Base-by-base conservation (phyloP, 2,329 filamentous ascomycete species). In the Cladobotryum mycophilum region DNA sequence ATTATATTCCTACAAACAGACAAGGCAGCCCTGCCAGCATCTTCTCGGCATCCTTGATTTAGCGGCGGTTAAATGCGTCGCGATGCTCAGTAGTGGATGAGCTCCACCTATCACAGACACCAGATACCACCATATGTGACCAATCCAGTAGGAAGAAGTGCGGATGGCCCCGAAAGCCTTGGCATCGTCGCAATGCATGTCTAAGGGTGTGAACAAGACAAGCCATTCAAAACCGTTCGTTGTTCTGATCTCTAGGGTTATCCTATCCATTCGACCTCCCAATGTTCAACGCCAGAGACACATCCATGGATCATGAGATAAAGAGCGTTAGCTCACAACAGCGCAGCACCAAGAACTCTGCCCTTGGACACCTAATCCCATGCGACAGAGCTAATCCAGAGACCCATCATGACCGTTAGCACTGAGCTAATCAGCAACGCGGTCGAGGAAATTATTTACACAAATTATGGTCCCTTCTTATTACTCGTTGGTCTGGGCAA, bases 61-160 rank as follows among this genome's bases (percentile, higher is more conserved):
- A 53, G 51, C 47, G 51, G 51, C 51, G 47, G 51, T 41, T 52
- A 49, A 52, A 37, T 52, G 51, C 51, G 51, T 50, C 15, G 25
- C 44, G 25, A 42, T 35, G 15, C 15, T 37, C 36, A 25, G 47
- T 53, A 53, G 51, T 53, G 47, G 41, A 41, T 18, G 34, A 11
- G 20, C 47, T 46, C 30, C n/a, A 47, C 51, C 51, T 53, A 49
- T 53, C 51, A 53, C 47, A 53, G 42, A 36, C 42, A 49, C 37
- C 43, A 43, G 40, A 34, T 30, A 42, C 37, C 47, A 37, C 35
- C 15, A 52, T 22, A 33, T 15, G 17, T 14, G 50, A 48, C 47
- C 34, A 53, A 53, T 46, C 12, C 51, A 53, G 51, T 42, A 52
- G 47, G 41, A 41, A 37, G 45, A 52, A 40, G 15, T n/a, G 41